phyloP scores from a whole-genome alignment of 1,284 basidiomycete species.

The Heterobasidion parviporum region DNA sequence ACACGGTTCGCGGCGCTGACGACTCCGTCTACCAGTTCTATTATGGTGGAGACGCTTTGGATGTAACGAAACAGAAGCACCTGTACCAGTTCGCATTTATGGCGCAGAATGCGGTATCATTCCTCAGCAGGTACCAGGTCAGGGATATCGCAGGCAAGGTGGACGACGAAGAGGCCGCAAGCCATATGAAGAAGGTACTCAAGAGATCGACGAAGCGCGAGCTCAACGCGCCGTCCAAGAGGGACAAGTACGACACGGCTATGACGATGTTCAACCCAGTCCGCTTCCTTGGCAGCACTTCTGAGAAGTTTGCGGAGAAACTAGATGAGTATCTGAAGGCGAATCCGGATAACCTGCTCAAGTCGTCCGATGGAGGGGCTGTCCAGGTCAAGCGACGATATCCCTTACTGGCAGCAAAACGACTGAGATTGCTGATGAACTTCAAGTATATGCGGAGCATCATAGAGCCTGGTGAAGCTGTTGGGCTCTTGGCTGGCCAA shows the following conservation, averaged over 20 bases:
- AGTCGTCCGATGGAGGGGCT: constrained; percentile 31
- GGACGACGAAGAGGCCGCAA: constrained; percentile 60
- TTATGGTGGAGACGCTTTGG: constrained; percentile 95
- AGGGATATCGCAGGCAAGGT: constrained; percentile 51
- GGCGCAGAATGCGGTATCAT: constrained; percentile 78
- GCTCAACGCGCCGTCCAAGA: constrained; percentile 35
- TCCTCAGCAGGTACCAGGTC: constrained; percentile 72
- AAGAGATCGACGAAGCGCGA: constrained; percentile 56
- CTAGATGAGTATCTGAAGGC: constrained; percentile 76
- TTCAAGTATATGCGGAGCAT: constrained; percentile 90
- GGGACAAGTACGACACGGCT: constrained; percentile 60
- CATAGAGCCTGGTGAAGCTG: constrained; percentile 96
- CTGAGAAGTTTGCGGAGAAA: constrained; percentile 84
- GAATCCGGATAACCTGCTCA: constrained; percentile 74
- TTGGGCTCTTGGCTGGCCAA: constrained; percentile 96
- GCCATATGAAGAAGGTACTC: constrained; percentile 87
- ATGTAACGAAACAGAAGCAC: constrained; percentile 94
- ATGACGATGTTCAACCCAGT: constrained; percentile 77
- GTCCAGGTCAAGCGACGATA: constrained; percentile 34
- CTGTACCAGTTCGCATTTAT: constrained; percentile 91
- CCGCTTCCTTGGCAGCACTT: constrained; percentile 83
- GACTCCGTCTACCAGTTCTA: constrained; percentile 92
- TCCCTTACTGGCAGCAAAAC: constrained; percentile 42
- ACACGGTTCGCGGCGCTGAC: constrained; percentile 96
- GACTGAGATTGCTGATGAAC: constrained; percentile 79